Percentiles rank a stretch among this genome's conserved stretches.
Conservation (phyloP, 768 basidiomycete genomes). For the Cantharellus cinnabarinus region DNA sequence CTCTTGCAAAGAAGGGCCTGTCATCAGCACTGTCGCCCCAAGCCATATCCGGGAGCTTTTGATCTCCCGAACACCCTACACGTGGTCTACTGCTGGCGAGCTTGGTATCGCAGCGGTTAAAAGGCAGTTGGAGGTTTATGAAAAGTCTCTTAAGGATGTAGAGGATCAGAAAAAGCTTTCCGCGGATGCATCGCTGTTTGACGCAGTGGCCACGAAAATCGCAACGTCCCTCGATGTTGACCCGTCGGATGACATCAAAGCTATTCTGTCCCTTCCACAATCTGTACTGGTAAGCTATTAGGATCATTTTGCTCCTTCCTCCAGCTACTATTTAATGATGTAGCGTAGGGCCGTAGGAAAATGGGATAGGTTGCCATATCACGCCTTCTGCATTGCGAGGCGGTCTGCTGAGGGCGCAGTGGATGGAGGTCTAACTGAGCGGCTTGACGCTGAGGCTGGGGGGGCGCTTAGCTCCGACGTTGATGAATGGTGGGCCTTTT, state of each 20-base stretch:
- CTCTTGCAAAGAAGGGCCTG: too few relatives aligned
- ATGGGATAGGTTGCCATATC: neutral
- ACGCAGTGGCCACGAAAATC: neutral
- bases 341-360: neutral
- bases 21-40: too few relatives aligned
- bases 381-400: neutral
- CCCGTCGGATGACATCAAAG: neutral
- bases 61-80: neutral
- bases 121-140: neutral
- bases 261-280: neutral
- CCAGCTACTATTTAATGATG: neutral
- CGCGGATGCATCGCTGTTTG: neutral
- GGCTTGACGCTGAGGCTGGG: neutral
- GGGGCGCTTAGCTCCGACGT: neutral
- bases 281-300: too few relatives aligned
- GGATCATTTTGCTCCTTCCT: too few relatives aligned
- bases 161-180: neutral
- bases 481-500: neutral
- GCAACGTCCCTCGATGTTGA: neutral
- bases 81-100: neutral
- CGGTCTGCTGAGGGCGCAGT: too few relatives aligned
- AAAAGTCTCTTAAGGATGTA: neutral
- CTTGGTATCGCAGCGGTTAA: neutral
- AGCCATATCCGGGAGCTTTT: too few relatives aligned
- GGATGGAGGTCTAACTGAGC: neutral